Conservation (phyloP, 345 rosid genomes). For the Populus tremula region DNA sequence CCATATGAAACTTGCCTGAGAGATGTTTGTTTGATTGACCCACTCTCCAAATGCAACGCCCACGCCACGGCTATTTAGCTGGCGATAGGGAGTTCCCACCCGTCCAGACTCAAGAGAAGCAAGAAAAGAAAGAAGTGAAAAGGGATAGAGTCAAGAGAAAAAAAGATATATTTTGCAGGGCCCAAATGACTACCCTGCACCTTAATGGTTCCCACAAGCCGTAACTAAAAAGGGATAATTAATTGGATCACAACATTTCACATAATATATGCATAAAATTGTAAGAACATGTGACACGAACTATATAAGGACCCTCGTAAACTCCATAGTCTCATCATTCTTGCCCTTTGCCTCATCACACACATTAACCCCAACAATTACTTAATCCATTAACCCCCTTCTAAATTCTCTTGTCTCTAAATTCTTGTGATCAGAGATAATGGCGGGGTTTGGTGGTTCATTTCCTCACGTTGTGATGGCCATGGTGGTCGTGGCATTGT, state of each 20-base stretch:
- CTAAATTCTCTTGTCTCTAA: not conserved
- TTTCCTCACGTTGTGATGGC: not conserved
- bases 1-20: not conserved
- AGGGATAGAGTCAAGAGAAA: not conserved
- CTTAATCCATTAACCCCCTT: not conserved
- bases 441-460: not conserved
- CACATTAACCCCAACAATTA: not conserved
- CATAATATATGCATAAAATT: not conserved
- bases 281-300: not conserved
- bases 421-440: not conserved
- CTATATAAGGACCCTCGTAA: not conserved
- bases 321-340: not conserved
- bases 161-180: not conserved
- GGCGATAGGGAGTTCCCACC: slow-evolving; percentile 2
- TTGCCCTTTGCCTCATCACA: not conserved
- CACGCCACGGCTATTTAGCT: not conserved
- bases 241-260: not conserved
- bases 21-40: not conserved
- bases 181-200: not conserved
- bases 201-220: not conserved
- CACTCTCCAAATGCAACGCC: not conserved
- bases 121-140: not conserved
- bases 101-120: no score
- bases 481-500: not conserved
- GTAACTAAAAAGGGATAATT: not conserved